Evolutionary conservation across 2,329 filamentous ascomycete species (phyloP).

Genomic region (Nemania bipapillata): DNA sequence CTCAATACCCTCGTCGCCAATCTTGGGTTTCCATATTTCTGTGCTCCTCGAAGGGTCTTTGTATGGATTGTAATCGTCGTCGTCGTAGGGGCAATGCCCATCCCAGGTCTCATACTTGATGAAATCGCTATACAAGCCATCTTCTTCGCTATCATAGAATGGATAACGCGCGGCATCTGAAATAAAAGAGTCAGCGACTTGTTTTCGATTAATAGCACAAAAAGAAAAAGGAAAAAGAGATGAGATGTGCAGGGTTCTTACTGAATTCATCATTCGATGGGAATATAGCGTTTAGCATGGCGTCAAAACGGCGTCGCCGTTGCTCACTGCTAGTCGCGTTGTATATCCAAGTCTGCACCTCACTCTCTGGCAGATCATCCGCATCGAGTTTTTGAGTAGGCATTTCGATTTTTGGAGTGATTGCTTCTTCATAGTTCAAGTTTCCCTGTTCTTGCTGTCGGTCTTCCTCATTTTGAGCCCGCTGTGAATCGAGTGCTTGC

Average conservation of each 20-base stretch:
- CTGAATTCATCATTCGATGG: constrained; percentile 33
- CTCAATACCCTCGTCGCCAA: constrained; percentile 42
- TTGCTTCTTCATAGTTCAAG: too few species aligned
- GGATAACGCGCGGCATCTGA: constrained; percentile 23
- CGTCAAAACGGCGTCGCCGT: too few species aligned
- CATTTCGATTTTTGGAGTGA: too few species aligned
- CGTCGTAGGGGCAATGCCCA: constrained; percentile 25
- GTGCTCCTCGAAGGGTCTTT: constrained; percentile 24
- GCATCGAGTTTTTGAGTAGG: too few species aligned
- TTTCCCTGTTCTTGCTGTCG: too few species aligned
- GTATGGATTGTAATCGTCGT: constrained; percentile 27
- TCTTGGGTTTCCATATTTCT: constrained; percentile 38
- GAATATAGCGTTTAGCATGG: too few species aligned
- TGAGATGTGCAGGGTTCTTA: constrained; percentile 5
- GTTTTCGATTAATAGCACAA: neutral
- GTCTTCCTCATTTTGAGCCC: too few species aligned
- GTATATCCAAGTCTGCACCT: too few species aligned
- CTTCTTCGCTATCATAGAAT: constrained; percentile 27
- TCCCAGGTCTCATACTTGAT: constrained; percentile 21
- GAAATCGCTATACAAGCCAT: constrained; percentile 23
- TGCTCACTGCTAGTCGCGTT: too few species aligned
- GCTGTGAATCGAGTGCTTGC: too few species aligned
- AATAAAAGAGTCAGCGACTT: neutral
- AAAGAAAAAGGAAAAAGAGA: neutral
- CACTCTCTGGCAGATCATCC: too few species aligned